Percentiles rank a stretch among this genome's conserved stretches.
Evolutionary conservation across 352 stramenopile genomes (phyloP).

Genomic region (Pseudoperonospora humuli): DNA sequence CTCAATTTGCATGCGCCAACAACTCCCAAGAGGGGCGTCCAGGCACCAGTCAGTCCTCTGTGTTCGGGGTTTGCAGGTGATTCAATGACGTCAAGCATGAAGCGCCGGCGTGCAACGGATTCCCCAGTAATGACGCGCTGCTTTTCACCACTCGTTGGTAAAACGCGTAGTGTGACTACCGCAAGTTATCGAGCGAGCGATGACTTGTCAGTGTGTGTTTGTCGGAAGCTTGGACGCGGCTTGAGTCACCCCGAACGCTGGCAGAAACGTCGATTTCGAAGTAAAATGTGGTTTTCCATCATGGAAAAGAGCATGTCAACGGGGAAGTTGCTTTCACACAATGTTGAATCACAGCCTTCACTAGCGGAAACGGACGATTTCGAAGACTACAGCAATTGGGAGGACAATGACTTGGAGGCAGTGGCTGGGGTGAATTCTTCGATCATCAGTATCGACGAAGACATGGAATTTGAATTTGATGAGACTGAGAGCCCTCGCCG

Average conservation of each 20-base stretch:
- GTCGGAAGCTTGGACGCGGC: constrained; percentile 37
- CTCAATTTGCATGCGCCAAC: constrained; percentile 23
- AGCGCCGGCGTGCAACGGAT: constrained; percentile 16
- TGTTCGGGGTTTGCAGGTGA: constrained; percentile 10
- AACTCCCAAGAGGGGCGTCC: constrained; percentile 4
- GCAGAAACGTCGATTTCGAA: constrained; percentile 36
- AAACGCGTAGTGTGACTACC: constrained; percentile 20
- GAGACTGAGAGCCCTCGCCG: too few species aligned
- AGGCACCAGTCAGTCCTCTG: not conserved
- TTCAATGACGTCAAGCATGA: constrained; percentile 1
- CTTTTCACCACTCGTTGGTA: constrained; percentile 21
- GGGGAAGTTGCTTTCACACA: constrained; percentile 25
- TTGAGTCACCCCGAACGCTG: constrained; percentile 17
- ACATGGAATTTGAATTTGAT: not conserved
- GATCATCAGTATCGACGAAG: not conserved
- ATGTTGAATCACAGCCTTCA: constrained; percentile 20
- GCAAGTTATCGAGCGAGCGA: constrained; percentile 12
- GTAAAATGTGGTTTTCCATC: constrained; percentile 41
- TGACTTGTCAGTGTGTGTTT: constrained; percentile 28
- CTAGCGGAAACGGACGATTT: constrained; percentile 25
- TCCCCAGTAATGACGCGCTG: constrained; percentile 17
- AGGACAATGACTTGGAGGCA: constrained; percentile 12
- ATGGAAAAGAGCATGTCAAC: constrained; percentile 33
- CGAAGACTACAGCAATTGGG: constrained; percentile 27
- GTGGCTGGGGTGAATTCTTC: not conserved